These are phyloP conservation scores for Xylariaceae sp. DNA, from an alignment of 2,329 filamentous ascomycete species.

Conservation along the genomic window DNA sequence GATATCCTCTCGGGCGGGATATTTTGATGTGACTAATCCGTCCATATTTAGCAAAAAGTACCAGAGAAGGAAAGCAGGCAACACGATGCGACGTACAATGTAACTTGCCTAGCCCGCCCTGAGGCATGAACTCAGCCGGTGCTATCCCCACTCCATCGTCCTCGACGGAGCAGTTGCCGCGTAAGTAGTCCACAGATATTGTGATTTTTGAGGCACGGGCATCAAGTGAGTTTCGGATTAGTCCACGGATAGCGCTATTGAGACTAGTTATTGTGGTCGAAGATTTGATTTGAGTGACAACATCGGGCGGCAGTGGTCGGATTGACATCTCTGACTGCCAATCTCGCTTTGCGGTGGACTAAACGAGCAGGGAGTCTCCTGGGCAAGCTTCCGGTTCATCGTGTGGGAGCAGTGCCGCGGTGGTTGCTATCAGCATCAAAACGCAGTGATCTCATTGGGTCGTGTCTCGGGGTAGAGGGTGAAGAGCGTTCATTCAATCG, in stretches of 20 bases:
- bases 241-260: conserved; percentile 64
- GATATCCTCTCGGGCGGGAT: conserved; percentile 38
- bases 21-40: conserved; percentile 81
- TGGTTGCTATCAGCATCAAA: too few species aligned
- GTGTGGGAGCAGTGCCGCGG: too few species aligned
- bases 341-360: too few species aligned
- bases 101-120: conserved; percentile 67
- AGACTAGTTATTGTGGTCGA: conserved; percentile 76
- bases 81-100: conserved; percentile 59
- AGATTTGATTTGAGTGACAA: conserved; percentile 76
- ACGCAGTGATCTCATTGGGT: too few species aligned
- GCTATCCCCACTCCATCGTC: conserved; percentile 80
- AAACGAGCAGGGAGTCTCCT: too few species aligned
- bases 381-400: too few species aligned
- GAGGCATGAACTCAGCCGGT: conserved; percentile 65
- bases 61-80: conserved; percentile 6
- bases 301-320: conserved; percentile 63
- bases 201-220: conserved; percentile 66
- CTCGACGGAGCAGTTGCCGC: conserved; percentile 74
- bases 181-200: conserved; percentile 68
- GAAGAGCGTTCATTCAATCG: too few species aligned
- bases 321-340: conserved; percentile 62
- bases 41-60: too few species aligned
- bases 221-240: conserved; percentile 83
- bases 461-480: too few species aligned